Evolutionary conservation across 495 filamentous ascomycete genomes (phyloP).

Genomic region (Hyaloscypha variabilis): DNA sequence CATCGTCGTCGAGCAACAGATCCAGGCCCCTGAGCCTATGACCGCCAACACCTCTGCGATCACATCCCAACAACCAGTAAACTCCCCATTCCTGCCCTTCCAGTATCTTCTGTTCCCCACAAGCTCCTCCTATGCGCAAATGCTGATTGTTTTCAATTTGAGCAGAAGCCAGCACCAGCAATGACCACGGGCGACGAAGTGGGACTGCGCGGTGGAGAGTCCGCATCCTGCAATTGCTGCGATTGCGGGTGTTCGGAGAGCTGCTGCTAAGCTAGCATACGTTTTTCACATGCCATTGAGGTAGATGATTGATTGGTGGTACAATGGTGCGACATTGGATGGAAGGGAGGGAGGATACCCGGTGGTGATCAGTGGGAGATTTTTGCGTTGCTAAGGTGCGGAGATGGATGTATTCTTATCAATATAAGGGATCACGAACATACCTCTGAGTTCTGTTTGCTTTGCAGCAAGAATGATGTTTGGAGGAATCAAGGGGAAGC

Average conservation of each 20-base stretch:
- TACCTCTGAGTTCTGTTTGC: no score
- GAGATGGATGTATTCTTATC: no score
- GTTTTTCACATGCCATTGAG: no score
- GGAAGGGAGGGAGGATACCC: no score
- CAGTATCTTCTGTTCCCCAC: not conserved
- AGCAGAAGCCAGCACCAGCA: slow-evolving; percentile 16
- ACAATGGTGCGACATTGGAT: no score
- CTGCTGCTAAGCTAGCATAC: slow-evolving; percentile 30
- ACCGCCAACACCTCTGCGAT: slow-evolving; percentile 12
- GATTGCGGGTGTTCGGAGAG: slow-evolving; percentile 25
- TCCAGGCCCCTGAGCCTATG: slow-evolving; percentile 27
- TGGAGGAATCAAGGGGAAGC: no score
- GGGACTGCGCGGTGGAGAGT: slow-evolving; percentile 26
- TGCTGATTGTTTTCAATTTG: not conserved
- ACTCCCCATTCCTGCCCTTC: not conserved
- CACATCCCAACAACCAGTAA: slow-evolving; percentile 26
- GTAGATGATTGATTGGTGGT: no score
- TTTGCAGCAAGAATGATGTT: no score
- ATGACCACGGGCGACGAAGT: slow-evolving; percentile 27
- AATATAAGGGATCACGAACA: no score
- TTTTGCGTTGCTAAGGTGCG: no score
- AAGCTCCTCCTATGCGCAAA: not conserved
- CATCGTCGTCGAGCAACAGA: slow-evolving; percentile 25
- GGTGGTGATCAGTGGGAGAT: no score
- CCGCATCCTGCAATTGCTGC: slow-evolving; percentile 27